Evolutionary conservation across 106 monocot species (phyloP), one percentile per base, ranked within the genome.

Genomic region (Gastrodia elata): DNA sequence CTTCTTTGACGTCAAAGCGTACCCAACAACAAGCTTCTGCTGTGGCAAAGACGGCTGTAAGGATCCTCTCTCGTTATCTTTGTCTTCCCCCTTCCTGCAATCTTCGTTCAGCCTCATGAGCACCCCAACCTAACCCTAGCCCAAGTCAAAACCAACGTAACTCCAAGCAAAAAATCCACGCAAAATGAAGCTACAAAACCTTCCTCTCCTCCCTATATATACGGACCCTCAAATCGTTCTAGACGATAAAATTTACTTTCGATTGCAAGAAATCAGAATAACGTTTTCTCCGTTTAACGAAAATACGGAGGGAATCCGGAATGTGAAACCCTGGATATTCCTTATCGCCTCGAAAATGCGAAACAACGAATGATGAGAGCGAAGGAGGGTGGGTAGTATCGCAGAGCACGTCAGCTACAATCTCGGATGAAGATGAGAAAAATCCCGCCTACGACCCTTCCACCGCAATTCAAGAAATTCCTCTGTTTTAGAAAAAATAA

Each of bases 1-100:
- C 79, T 95, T 95, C 87, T 95, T 95, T 77, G 88, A 83, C 64
- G 94, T 95, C 33, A 95, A 80, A 14, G 94, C 91, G 71, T 87
- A 95, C n/a, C 94, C 94, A 5, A 95, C 94, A 20, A 91, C 87
- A 59, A 95, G 78, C 71, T 68, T 82, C 71, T 71, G 81, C 74
- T 74, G 80, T n/a, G 39, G 59, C 8, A 59, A 42, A 41, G 64
- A 42, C 59, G 61, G 22, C 71, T 64, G 64, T 18, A 40, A 4
- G 26, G 44, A 43, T 5, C 10, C 30, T 46, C 34, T 76, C 76
- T 77, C 79, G 14, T 65, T 70, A 48, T 64, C 86, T 65, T 80
- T 74, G 71, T 76, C 83, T 22, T 76, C 77, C 55, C 58, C 80
- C 77, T 78, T 76, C 78, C 78, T 2, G 46, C 61, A 64, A 26